Evolutionary conservation across 352 stramenopile species (phyloP), one percentile per base, ranked within the genome.

Genomic region (Phytophthora pini): DNA sequence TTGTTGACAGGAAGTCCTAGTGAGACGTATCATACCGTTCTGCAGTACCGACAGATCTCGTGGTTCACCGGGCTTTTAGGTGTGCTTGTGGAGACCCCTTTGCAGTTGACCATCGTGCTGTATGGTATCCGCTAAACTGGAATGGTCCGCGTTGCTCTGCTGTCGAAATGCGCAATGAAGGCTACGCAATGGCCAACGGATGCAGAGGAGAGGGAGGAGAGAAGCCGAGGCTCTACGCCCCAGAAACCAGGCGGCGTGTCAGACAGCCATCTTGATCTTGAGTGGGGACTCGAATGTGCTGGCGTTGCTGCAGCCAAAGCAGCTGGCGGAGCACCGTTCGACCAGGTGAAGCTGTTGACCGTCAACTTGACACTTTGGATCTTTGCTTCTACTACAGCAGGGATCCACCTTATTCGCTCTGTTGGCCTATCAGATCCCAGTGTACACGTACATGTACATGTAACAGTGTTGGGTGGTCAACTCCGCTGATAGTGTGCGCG

Each of bases 1-100:
- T 8, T 40, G 17, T 29, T 17, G 36, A 32, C 15, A 20, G 17
- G 17, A 20, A 20, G 17, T 32, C 7, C 29, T 34, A 36, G 9
- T 13, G 31, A 36, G 17, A 47, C 61, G 10, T 27, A 20, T 20
- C 17, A 20, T 20, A 76, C 69, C 45, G 50, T 71, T 59, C 65
- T 46, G 52, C 69, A 77, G 55, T 71, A 73, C 39, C 57, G 59
- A 63, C 68, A 72, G 46, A 72, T 56, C 38, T 69, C 68, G 26
- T 73, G 51, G 11, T 57, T 66, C 51, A 49, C 32, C 9, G 29
- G 17, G 2, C 44, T 56, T 13, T 51, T 45, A 9, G 41, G 27
- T 0, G 48, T 31, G 6, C 15, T 47, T 20, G 17, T 20, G 17
- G 9, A 29, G 34, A 64, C 13, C 10, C 56, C 63, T 64, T 65